phyloP scores from a whole-genome alignment of 2,329 filamentous ascomycete species.

The Volutella citrinella region DNA sequence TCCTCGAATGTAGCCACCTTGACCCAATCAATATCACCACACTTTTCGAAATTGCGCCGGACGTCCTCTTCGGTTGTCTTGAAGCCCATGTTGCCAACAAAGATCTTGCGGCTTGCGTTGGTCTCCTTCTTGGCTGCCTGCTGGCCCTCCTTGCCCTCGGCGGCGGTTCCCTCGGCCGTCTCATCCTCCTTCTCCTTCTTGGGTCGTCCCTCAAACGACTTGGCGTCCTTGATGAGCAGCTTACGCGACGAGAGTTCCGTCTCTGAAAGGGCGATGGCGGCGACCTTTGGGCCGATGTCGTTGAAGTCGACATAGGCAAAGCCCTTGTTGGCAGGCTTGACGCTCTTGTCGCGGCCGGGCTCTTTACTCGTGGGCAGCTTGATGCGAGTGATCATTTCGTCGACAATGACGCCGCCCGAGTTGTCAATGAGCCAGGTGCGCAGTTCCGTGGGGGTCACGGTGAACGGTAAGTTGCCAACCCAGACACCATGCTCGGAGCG shows the following conservation, averaged over 20 bases:
- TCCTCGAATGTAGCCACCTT: slow-evolving; percentile 96
- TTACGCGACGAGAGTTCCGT: slow-evolving; percentile 71
- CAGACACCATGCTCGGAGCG: slow-evolving; percentile 85
- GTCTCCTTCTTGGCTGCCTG: slow-evolving; percentile 36
- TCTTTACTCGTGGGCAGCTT: slow-evolving; percentile 70
- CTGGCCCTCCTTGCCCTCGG: slow-evolving; percentile 33
- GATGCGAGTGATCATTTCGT: slow-evolving; percentile 76
- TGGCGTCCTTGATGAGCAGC: slow-evolving; percentile 90
- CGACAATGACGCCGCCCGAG: slow-evolving; percentile 62
- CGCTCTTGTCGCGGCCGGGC: slow-evolving; percentile 29
- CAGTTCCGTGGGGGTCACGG: slow-evolving; percentile 69
- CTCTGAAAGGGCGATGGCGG: slow-evolving; percentile 85
- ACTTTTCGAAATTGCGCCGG: slow-evolving; percentile 76
- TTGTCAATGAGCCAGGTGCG: slow-evolving; percentile 76
- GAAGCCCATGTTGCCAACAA: slow-evolving; percentile 87
- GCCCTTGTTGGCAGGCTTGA: slow-evolving; percentile 68
- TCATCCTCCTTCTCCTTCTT: slow-evolving; percentile 54
- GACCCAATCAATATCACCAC: slow-evolving; percentile 76
- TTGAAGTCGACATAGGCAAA: slow-evolving; percentile 96
- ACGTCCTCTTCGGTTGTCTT: slow-evolving; percentile 79
- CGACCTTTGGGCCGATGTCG: slow-evolving; percentile 64
- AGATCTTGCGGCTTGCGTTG: slow-evolving; percentile 77
- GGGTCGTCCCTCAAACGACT: slow-evolving; percentile 86
- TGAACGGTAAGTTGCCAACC: slow-evolving; percentile 95
- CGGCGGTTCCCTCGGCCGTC: slow-evolving; percentile 22